phyloP scores from a whole-genome alignment of 176 grass and related monocot genomes.

The Hordeum marinum region DNA sequence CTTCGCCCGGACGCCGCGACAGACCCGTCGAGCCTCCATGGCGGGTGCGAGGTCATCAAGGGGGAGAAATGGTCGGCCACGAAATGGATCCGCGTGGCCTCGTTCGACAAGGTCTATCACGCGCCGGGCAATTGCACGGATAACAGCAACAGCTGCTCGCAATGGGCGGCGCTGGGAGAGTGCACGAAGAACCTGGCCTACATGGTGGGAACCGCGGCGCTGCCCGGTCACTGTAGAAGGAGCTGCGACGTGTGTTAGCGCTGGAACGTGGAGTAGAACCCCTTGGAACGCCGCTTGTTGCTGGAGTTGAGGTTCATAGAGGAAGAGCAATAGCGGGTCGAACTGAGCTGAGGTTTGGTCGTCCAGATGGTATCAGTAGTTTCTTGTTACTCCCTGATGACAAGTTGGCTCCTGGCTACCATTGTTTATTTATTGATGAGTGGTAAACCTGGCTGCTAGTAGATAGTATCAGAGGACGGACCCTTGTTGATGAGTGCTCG shows the following conservation, averaged over 20 bases:
- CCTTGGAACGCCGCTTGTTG: neutral
- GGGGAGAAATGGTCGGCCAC: constrained; percentile 94
- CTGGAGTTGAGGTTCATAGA: neutral
- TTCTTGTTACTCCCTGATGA: constrained; percentile 1
- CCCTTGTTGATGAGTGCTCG: neutral
- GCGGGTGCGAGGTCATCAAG: constrained; percentile 68
- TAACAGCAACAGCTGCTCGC: constrained; percentile 52
- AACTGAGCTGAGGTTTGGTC: neutral
- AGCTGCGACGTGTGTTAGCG: constrained; percentile 89
- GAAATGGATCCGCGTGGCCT: constrained; percentile 85
- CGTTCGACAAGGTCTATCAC: constrained; percentile 66
- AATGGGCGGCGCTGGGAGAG: constrained; percentile 76
- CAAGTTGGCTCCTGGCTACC: neutral
- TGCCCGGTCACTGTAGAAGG: constrained; percentile 64
- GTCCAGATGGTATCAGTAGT: neutral
- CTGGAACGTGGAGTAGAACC: neutral
- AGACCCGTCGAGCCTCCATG: constrained; percentile 74
- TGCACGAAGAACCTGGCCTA: constrained; percentile 82
- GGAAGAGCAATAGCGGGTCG: neutral
- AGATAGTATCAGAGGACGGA: neutral
- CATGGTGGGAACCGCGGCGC: constrained; percentile 62
- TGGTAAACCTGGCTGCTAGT: neutral
- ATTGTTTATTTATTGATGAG: neutral
- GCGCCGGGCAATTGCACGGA: constrained; percentile 69
- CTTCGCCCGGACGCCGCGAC: constrained; percentile 60